Conservation (phyloP, 768 basidiomycete genomes). For the Mycena sanguinolenta region DNA sequence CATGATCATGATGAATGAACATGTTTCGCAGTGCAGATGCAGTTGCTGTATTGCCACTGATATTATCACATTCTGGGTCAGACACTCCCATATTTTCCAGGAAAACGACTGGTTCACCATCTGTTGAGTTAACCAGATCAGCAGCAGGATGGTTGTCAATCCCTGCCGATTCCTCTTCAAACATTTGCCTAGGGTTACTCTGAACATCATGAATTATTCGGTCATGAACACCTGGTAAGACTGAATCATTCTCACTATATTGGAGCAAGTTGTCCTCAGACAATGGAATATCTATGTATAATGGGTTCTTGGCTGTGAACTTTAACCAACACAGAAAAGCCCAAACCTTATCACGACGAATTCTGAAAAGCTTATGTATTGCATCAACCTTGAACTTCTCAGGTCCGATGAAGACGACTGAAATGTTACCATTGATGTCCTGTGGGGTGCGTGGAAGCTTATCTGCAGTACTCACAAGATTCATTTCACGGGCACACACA, state of each 20-base stretch:
- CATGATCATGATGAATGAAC: not conserved
- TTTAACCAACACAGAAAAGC: not conserved
- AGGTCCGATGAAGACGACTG: not conserved
- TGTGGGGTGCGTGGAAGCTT: not conserved
- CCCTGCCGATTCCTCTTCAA: not conserved
- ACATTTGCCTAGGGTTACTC: not conserved
- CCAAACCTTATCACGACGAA: slow-evolving; percentile 1
- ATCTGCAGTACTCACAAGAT: not conserved
- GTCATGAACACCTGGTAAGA: not conserved
- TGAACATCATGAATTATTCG: slow-evolving; percentile 3
- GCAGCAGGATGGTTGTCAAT: not conserved
- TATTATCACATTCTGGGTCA: not conserved
- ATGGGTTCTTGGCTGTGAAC: not conserved
- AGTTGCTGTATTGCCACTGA: not conserved
- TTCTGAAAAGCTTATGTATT: not conserved
- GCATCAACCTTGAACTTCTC: not conserved
- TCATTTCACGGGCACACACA: not conserved
- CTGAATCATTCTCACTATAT: not conserved
- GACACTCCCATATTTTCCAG: not conserved
- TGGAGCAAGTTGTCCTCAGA: not conserved
- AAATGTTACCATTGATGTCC: not conserved
- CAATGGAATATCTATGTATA: not conserved
- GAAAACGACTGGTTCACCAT: not conserved
- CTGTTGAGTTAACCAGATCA: not conserved
- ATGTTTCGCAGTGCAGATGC: not conserved